phyloP scores from a whole-genome alignment of 352 stramenopile genomes.

The Thraustochytrium striatum region DNA sequence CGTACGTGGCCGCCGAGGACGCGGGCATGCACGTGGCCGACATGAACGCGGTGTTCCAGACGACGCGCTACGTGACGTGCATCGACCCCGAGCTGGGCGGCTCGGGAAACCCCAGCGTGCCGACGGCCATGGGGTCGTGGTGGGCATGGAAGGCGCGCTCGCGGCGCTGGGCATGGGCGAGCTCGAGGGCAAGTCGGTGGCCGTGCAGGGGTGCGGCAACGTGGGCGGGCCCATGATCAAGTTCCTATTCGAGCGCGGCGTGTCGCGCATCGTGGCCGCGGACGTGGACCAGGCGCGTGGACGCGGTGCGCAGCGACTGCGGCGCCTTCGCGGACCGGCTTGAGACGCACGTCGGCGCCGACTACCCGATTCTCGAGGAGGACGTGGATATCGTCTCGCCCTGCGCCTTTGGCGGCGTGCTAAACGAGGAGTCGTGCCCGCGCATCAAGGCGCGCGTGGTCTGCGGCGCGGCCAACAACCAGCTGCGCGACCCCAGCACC shows the following conservation, averaged over 20 bases:
- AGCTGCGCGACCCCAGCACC: not conserved
- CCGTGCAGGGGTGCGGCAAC: slow-evolving; percentile 10
- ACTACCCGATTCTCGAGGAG: not conserved
- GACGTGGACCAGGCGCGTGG: not conserved
- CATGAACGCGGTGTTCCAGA: slow-evolving; percentile 9
- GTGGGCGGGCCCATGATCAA: not conserved
- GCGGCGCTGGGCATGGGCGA: not conserved
- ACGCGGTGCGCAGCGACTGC: not conserved
- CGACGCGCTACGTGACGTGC: slow-evolving; percentile 17
- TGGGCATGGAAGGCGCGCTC: not conserved
- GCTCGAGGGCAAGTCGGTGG: slow-evolving; percentile 4
- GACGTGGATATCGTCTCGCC: not conserved
- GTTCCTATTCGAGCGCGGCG: not conserved
- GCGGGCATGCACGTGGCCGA: slow-evolving; percentile 7
- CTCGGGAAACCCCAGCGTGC: slow-evolving; percentile 3
- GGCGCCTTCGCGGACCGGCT: not conserved
- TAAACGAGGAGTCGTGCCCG: not conserved
- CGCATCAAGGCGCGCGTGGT: not conserved
- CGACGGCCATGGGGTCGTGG: not conserved
- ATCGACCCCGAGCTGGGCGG: not conserved
- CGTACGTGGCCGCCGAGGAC: slow-evolving; percentile 32
- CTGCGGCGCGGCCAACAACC: slow-evolving; percentile 31
- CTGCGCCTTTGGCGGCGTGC: slow-evolving; percentile 27
- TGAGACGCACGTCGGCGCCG: not conserved
- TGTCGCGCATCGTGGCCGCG: not conserved